Conservation (phyloP, 2,329 filamentous ascomycete species). For the Cladophialophora immunda region DNA sequence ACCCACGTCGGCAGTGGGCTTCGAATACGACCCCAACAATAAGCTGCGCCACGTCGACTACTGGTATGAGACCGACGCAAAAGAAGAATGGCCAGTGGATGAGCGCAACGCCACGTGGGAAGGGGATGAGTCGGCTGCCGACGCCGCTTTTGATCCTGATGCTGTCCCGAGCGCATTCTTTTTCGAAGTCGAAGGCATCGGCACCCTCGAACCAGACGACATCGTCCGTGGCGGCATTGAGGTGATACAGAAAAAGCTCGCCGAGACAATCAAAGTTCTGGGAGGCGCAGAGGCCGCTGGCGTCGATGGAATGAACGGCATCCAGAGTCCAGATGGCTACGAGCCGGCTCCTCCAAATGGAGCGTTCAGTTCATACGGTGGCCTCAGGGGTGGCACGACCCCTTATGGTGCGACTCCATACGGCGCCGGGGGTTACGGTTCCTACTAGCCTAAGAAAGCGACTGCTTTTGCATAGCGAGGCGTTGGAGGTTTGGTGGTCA, state of each 20-base stretch:
- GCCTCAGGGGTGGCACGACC: constrained; percentile 60
- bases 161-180: constrained; percentile 87
- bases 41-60: constrained; percentile 90
- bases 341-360: constrained; percentile 54
- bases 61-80: constrained; percentile 90
- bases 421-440: constrained; percentile 40
- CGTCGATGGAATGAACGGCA: constrained; percentile 52
- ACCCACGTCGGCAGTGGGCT: constrained; percentile 88
- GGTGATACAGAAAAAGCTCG: constrained; percentile 89
- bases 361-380: constrained; percentile 72
- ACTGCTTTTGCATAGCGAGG: constrained; percentile 32
- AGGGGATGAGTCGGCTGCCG: constrained; percentile 81
- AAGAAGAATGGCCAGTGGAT: constrained; percentile 77
- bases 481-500: constrained; percentile 22
- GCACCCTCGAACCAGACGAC: constrained; percentile 85
- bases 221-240: constrained; percentile 90
- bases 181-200: constrained; percentile 89
- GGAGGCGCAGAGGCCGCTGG: constrained; percentile 54
- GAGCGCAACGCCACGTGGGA: constrained; percentile 71
- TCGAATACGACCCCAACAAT: constrained; percentile 98
- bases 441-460: constrained; percentile 18
- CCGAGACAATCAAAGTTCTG: constrained; percentile 73
- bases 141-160: constrained; percentile 89
- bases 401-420: constrained; percentile 70
- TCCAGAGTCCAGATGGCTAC: constrained; percentile 63